These are phyloP conservation scores for Cadophora malorum DNA, from an alignment of 2,329 filamentous ascomycete species.

Conservation along the genomic window DNA sequence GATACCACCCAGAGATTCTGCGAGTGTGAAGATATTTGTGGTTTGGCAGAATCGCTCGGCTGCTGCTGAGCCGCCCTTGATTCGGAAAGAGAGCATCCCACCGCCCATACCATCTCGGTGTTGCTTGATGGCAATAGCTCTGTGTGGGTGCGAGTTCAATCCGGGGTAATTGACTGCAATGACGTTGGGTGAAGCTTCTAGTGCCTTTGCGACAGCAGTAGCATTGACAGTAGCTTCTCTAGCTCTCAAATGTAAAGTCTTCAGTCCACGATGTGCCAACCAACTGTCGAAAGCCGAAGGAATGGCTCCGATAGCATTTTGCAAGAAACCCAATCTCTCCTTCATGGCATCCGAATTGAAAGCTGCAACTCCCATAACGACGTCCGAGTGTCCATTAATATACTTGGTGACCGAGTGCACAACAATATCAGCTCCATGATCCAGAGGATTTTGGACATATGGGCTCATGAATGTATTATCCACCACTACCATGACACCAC, in stretches of 20 bases:
- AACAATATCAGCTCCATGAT: slow-evolving; percentile 95
- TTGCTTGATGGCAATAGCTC: slow-evolving; percentile 84
- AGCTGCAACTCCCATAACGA: slow-evolving; percentile 96
- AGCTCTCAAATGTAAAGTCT: slow-evolving; percentile 93
- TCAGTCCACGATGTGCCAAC: slow-evolving; percentile 95
- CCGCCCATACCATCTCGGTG: slow-evolving; percentile 94
- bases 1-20: slow-evolving; percentile 90
- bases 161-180: slow-evolving; percentile 96
- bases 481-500: slow-evolving; percentile 94
- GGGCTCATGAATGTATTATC: slow-evolving; percentile 98
- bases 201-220: slow-evolving; percentile 73
- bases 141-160: slow-evolving; percentile 84
- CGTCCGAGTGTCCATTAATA: slow-evolving; percentile 96
- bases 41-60: slow-evolving; percentile 91
- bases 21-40: slow-evolving; percentile 90
- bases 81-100: slow-evolving; percentile 96
- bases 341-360: slow-evolving; percentile 87
- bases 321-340: slow-evolving; percentile 82
- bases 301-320: slow-evolving; percentile 96
- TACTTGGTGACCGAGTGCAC: slow-evolving; percentile 98
- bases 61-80: slow-evolving; percentile 82
- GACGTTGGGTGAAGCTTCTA: slow-evolving; percentile 82
- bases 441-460: slow-evolving; percentile 94
- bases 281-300: slow-evolving; percentile 96
- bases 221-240: slow-evolving; percentile 86